Evolutionary conservation across 2,329 filamentous ascomycete species (phyloP), one percentile per base, ranked within the genome.

Genomic region (Penicillium janthinellum): DNA sequence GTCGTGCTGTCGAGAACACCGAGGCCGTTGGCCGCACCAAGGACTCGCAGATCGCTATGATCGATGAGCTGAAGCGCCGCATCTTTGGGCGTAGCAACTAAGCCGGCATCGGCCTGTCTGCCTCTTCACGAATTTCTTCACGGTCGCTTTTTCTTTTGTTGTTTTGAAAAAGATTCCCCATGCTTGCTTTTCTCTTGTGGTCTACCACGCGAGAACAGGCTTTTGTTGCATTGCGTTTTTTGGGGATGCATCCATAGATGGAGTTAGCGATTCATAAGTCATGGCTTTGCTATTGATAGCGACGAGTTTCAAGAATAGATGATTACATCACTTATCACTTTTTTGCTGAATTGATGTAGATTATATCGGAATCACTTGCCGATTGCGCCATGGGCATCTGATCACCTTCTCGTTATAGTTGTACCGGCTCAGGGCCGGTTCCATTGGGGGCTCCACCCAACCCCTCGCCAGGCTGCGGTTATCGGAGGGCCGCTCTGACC

Each of bases 1-100:
- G 90, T 42, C 82, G 89, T 17, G 88, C 88, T 22, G 82, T 92
- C 49, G 90, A 93, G 81, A 93, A 93, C 71, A 84, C 83, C 66
- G 86, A 88, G 75, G 85, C 86, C 5, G 83, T 85, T 47, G 75
- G 78, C 17, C 74, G 86, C 57, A 87, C 85, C 1, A 77, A 76
- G 67, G 68, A 77, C 50, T 77, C 75, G 12, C 74, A 74, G 67
- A 57, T 73, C 14, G 75, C 75, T 1, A 77, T 77, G 75, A 65
- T 72, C 47, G 58, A 48, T 7, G 75, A 77, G 55, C 41, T 77
- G 58, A 71, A 71, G 64, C 73, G 74, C 44, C 67, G 75, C 49
- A 64, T 53, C 11, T 65, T 75, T 50, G 60, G 52, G 10, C 34
- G 68, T 22, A 42, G 63, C 17, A 59, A 55, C 51, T 72, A 60